Evolutionary conservation across 495 filamentous ascomycete genomes (phyloP).

Genomic region (Trichoderma gamsii): DNA sequence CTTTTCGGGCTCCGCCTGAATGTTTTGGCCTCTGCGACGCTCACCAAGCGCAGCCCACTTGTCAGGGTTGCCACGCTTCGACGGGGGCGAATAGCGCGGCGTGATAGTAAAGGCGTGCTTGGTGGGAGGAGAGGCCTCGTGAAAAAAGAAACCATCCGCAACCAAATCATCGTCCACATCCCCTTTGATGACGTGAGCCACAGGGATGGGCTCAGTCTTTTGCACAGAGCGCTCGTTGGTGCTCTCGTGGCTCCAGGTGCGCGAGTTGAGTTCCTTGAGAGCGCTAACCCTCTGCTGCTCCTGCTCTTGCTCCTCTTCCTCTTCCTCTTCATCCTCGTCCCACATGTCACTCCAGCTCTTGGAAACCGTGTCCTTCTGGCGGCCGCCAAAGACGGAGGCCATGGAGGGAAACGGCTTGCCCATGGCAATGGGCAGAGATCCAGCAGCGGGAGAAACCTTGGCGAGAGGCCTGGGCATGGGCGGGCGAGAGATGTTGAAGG

Average conservation of each 20-base stretch:
- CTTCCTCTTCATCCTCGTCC: conserved; percentile 80
- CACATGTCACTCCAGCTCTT: conserved; percentile 98
- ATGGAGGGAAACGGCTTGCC: conserved; percentile 56
- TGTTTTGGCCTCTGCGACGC: conserved; percentile 61
- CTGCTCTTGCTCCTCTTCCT: conserved; percentile 66
- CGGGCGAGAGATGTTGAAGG: conserved; percentile 42
- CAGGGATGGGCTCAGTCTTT: conserved; percentile 15
- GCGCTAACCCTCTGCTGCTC: conserved; percentile 47
- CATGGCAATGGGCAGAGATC: conserved; percentile 70
- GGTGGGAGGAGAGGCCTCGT: conserved; percentile 49
- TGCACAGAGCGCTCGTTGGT: conserved; percentile 32
- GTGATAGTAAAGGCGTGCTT: conserved; percentile 30
- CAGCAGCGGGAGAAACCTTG: conserved; percentile 49
- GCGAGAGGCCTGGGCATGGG: conserved; percentile 21
- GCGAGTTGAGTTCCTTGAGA: conserved; percentile 67
- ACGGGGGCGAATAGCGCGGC: conserved; percentile 45
- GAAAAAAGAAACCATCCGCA: conserved; percentile 61
- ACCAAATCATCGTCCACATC: conserved; percentile 52
- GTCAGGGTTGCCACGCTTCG: conserved; percentile 55
- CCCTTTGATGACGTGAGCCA: conserved; percentile 35
- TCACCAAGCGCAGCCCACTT: conserved; percentile 86
- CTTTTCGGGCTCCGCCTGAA: conserved; percentile 39
- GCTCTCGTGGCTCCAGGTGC: conserved; percentile 77
- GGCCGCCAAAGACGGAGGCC: conserved; percentile 73
- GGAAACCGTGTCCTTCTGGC: conserved; percentile 65